Evolutionary conservation across 108 stramenopile species (phyloP), one percentile per base, ranked within the genome.

Genomic region (Skeletonema tropicum): DNA sequence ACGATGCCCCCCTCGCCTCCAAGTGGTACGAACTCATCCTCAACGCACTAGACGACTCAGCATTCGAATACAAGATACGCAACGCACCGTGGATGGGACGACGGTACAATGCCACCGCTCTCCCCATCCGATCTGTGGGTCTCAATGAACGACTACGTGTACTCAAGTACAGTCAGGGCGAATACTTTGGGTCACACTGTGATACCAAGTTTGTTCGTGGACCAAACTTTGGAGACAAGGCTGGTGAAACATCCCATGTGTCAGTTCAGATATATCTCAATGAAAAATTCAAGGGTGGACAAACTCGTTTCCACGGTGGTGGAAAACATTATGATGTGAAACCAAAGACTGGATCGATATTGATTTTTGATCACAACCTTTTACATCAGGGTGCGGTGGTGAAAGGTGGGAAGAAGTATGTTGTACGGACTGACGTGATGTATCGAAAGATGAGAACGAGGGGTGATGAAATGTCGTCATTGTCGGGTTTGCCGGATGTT

Each of bases 401-500:
- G 0, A 41, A 42, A 6, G 46, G 68, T 52, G 82, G 82, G 12
- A 70, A 36, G 31, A 83, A 83, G 77, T 83, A 83, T 75, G 49
- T 75, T 33, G 67, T 79, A 29, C 66, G 82, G 15, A 68, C 82
- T 1, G 82, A 83, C 57, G 66, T 83, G 15, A 83, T 83, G 82
- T 83, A 83, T 66, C 52, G 52, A 5, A n/a, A 15, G 10, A 55
- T 55, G 52, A 19, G 52, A 23, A 55, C 52, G 10, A 55, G 52
- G 52, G 52, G 23, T 55, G 52, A 55, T 55, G 52, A 55, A 7
- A 55, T 55, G 21, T 55, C 52, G 21, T 10, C 52, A 55, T 5
- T 55, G 7, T 55, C 52, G 23, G 52, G 52, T 10, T 55, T 55
- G 3, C 52, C 52, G 23, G 52, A 55, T 55, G 52, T 55, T 23